phyloP scores from a whole-genome alignment of 73 alveolate species.

The Stentor coeruleus region DNA sequence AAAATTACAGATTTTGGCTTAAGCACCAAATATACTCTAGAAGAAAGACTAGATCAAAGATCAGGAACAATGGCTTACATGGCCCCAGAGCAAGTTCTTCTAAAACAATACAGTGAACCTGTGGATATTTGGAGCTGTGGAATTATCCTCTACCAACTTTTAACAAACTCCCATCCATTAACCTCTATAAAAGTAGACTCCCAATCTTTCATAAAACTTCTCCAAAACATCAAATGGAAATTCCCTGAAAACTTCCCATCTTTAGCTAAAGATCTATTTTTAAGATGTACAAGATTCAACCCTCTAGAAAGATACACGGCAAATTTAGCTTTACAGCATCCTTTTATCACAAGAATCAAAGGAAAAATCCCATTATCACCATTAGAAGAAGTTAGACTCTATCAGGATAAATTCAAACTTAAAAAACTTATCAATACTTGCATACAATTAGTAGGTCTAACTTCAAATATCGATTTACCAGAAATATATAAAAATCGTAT shows the following conservation, averaged over 20 bases:
- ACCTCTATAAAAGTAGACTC: constrained; percentile 18
- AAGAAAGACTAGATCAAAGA: too few species aligned
- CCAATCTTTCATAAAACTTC: background rate
- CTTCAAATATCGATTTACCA: too few species aligned
- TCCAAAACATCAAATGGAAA: constrained; percentile 20
- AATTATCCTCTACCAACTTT: constrained; percentile 22
- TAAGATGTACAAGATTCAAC: background rate
- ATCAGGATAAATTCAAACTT: background rate
- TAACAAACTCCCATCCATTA: constrained; percentile 25
- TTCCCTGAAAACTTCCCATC: constrained; percentile 26
- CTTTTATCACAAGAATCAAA: background rate
- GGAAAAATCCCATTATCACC: background rate
- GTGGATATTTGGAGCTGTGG: constrained; percentile 42
- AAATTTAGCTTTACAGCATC: background rate
- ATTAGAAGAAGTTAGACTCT: background rate
- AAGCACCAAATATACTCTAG: constrained; percentile 16
- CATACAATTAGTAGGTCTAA: too few species aligned
- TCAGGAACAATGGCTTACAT: constrained; percentile 29
- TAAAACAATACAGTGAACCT: constrained; percentile 17
- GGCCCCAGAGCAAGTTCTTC: constrained; percentile 34
- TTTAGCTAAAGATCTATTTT: background rate
- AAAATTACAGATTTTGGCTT: constrained; percentile 33
- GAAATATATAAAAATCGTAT: too few species aligned
- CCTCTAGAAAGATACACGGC: constrained; percentile 17
- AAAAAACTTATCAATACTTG: background rate